A percentile compares a stretch with the other conserved stretches of the same genome.
Evolutionary conservation across 345 rosid species (phyloP).

Genomic region (Erodium maritimum): DNA sequence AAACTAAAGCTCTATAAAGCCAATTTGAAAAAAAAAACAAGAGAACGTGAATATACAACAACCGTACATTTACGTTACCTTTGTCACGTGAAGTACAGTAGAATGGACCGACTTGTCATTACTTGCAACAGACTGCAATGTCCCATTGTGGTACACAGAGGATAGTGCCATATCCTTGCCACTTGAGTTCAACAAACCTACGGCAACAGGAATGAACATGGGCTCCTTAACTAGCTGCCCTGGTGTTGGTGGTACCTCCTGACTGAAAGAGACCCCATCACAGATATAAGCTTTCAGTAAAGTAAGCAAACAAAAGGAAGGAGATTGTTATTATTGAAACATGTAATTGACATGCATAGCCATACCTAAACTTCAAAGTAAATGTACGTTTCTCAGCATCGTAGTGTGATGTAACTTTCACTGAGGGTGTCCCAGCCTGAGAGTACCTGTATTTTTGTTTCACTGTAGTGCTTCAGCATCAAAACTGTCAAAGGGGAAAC

Average conservation of each 20-base stretch:
- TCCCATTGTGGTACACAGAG: conserved; percentile 59
- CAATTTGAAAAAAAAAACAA: no score
- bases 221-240: conserved; percentile 88
- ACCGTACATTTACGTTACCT: conserved; percentile 24
- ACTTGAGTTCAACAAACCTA: conserved; percentile 63
- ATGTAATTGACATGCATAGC: conserved; percentile 23
- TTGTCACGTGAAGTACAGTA: conserved; percentile 72
- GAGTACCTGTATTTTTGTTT: conserved; percentile 59
- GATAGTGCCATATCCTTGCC: conserved; percentile 77
- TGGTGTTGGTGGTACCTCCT: conserved; percentile 77
- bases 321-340: neutral
- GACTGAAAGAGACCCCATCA: conserved; percentile 32
- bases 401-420: conserved; percentile 70
- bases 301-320: neutral
- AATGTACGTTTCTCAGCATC: conserved; percentile 60
- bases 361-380: conserved; percentile 81
- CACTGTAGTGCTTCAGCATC: conserved; percentile 7
- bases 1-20: no score
- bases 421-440: conserved; percentile 90
- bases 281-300: neutral
- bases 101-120: conserved; percentile 31
- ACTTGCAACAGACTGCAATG: conserved; percentile 34
- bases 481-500: conserved; percentile 8
- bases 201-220: conserved; percentile 74
- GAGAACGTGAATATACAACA: neutral